Evolutionary conservation across 148 eudicot genomes (phyloP).

Genomic region (Vaccinium corymbosum): DNA sequence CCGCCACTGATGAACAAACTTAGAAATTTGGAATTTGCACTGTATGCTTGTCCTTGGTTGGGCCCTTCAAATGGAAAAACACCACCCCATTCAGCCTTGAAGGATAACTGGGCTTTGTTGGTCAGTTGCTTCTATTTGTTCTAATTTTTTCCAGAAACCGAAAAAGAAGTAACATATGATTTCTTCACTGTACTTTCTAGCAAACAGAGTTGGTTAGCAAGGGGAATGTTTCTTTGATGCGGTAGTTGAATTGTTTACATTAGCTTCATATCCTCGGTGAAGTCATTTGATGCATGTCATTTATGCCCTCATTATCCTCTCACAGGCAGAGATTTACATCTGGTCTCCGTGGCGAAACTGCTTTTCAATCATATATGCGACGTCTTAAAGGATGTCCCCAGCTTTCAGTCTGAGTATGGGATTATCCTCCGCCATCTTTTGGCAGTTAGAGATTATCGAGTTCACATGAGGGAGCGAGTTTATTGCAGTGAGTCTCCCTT

Average conservation of each 20-base stretch:
- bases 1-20: not conserved
- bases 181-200: not conserved
- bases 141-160: not conserved
- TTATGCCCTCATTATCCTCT: conserved; percentile 14
- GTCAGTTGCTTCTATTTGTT: not conserved
- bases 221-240: not conserved
- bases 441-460: conserved; percentile 55
- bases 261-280: not conserved
- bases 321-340: conserved; percentile 54
- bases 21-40: not conserved
- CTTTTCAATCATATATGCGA: conserved; percentile 80
- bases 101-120: not conserved
- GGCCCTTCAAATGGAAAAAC: not conserved
- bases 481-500: conserved; percentile 63
- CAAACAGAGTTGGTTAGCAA: not conserved
- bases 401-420: conserved; percentile 88
- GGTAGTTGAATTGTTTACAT: not conserved
- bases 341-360: conserved; percentile 63
- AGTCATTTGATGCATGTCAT: not conserved
- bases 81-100: not conserved
- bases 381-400: conserved; percentile 68
- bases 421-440: conserved; percentile 71
- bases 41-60: conserved; percentile 2
- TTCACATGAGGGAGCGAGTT: conserved; percentile 72
- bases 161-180: not conserved